These are phyloP conservation scores for Tetrahymena malaccensis DNA, from an alignment of 73 alveolate genomes.

Conservation along the genomic window DNA sequence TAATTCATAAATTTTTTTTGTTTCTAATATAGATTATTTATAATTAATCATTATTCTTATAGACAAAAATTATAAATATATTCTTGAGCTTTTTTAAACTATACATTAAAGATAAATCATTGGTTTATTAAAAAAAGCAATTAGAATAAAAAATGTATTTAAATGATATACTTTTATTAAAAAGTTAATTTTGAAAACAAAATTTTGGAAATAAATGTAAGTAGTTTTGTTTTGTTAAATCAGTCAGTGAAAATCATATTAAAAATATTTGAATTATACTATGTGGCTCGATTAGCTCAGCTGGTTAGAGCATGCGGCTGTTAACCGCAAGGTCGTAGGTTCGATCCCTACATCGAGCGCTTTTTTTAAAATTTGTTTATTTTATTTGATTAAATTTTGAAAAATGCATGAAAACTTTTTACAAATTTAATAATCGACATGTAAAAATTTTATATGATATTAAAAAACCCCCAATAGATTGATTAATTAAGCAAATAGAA, in stretches of 20 bases:
- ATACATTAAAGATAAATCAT: too few relatives aligned
- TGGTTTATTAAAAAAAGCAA: too few relatives aligned
- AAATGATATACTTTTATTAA: too few relatives aligned
- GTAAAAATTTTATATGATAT: background rate
- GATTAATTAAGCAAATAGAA: background rate
- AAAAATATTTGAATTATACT: background rate
- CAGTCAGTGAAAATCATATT: background rate
- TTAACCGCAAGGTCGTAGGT: slow-evolving; percentile 2
- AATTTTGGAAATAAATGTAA: too few relatives aligned
- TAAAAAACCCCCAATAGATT: background rate
- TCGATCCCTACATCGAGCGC: slow-evolving; percentile 4
- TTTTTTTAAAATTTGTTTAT: background rate
- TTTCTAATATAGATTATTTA: too few relatives aligned
- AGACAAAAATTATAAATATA: too few relatives aligned
- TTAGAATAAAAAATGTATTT: too few relatives aligned
- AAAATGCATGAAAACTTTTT: background rate
- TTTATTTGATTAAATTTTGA: background rate
- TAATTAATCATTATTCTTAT: too few relatives aligned
- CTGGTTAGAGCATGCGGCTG: slow-evolving; percentile 4
- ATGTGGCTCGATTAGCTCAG: background rate
- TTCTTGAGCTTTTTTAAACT: too few relatives aligned
- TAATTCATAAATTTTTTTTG: too few relatives aligned
- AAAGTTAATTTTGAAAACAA: too few relatives aligned
- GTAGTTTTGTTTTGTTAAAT: too few relatives aligned
- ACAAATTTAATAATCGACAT: background rate